A percentile compares a stretch with the other conserved stretches of the same genome.
phyloP scores from a whole-genome alignment of 176 grass and related monocot species.

The Aegilops bicornis region DNA sequence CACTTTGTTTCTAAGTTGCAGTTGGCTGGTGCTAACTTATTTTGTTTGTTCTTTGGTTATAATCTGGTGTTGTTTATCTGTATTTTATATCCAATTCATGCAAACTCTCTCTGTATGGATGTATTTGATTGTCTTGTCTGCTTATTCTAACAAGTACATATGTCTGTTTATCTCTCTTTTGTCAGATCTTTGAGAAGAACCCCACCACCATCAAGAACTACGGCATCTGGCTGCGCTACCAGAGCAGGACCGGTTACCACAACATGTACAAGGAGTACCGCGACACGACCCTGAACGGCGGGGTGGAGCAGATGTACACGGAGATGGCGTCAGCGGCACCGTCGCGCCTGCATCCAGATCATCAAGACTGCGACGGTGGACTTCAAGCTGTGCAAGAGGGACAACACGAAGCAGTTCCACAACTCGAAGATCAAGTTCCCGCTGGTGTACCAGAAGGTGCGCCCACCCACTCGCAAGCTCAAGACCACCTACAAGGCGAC shows the following conservation, averaged over 20 bases:
- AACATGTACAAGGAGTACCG: slow-evolving; percentile 99
- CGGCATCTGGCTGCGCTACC: slow-evolving; percentile 89
- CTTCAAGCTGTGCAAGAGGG: slow-evolving; percentile 95
- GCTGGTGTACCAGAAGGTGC: slow-evolving; percentile 75
- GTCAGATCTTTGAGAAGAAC: slow-evolving; percentile 84
- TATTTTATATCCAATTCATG: neutral
- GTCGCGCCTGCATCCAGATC: slow-evolving; percentile 93
- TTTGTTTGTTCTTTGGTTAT: neutral
- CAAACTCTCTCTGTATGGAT: neutral
- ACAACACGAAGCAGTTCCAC: slow-evolving; percentile 95
- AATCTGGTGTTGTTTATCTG: neutral
- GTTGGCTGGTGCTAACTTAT: neutral
- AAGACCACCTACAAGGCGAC: slow-evolving; percentile 95
- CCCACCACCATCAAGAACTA: slow-evolving; percentile 93
- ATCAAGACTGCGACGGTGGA: slow-evolving; percentile 81
- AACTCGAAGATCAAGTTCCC: slow-evolving; percentile 74
- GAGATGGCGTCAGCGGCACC: slow-evolving; percentile 96
- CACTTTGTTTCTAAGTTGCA: no score
- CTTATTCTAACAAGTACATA: neutral
- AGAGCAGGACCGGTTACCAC: slow-evolving; percentile 91
- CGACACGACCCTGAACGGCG: slow-evolving; percentile 84
- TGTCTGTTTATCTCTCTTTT: neutral
- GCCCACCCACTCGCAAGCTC: slow-evolving; percentile 76
- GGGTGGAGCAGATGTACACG: slow-evolving; percentile 81
- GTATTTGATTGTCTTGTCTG: no score